Percentiles rank a stretch among this genome's conserved stretches.
Conservation (phyloP, 164 flowering plant genomes). For the Chloranthus sessilifolius region DNA sequence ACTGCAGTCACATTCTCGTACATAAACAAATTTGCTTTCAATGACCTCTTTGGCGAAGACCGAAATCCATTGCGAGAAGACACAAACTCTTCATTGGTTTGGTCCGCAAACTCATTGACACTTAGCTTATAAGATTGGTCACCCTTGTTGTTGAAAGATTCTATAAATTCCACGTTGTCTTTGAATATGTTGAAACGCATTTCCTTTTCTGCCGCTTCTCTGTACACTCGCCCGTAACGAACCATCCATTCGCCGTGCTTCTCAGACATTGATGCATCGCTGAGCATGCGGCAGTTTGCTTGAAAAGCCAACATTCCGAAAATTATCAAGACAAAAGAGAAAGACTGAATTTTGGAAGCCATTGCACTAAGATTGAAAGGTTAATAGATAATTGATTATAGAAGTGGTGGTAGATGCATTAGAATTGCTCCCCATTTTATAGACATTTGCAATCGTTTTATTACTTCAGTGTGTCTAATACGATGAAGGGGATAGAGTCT, state of each 20-base stretch:
- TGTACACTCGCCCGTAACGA: conserved; percentile 23
- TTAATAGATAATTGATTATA: neutral
- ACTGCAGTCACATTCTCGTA: conserved; percentile 26
- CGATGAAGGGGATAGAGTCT: neutral
- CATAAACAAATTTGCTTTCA: conserved; percentile 14
- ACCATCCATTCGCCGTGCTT: conserved; percentile 41
- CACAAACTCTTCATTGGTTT: conserved; percentile 33
- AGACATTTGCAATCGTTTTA: neutral
- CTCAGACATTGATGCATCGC: conserved; percentile 18
- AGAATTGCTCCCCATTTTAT: neutral
- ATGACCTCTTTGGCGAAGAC: neutral
- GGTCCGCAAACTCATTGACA: conserved; percentile 30
- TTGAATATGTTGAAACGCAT: conserved; percentile 19
- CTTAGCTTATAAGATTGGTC: conserved; percentile 17
- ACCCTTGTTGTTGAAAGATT: conserved; percentile 5
- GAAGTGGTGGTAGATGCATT: neutral
- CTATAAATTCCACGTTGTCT: conserved; percentile 1
- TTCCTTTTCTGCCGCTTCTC: conserved; percentile 29
- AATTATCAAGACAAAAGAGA: conserved; percentile 6
- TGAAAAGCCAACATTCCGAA: conserved; percentile 8
- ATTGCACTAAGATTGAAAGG: neutral
- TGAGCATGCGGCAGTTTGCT: conserved; percentile 15
- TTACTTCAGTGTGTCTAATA: too few relatives aligned
- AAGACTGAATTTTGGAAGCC: neutral
- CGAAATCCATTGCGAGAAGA: conserved; percentile 8